Base-by-base conservation (phyloP, 371 early-diverging fungal species). In the Lichtheimia corymbifera region DNA sequence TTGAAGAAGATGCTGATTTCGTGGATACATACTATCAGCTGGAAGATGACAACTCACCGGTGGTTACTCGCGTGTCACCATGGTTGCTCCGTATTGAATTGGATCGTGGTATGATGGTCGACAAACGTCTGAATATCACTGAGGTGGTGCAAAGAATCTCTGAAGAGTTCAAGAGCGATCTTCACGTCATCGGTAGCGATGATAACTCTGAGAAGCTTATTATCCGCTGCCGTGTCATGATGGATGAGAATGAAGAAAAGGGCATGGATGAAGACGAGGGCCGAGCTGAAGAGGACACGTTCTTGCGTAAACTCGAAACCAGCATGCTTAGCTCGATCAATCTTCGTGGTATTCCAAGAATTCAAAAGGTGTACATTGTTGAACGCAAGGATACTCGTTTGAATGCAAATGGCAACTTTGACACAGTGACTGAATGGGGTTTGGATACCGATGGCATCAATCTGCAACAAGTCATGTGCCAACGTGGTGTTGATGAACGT, bases 401-500 rank as follows among this genome's bases (percentile, higher is more conserved):
- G 12, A 76, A 77, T 55, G 61, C 63, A 13, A 76, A 82, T 22
- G 95, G 95, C 53, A 83, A 88, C 54, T 93, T 88, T 66, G 83
- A 86, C 49, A 77, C 75, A 20, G 79, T 79, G 25, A 81, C 78
- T 40, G 95, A 96, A 71, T 94, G 90, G 88, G 87, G 88, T 65
- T 83, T 99, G 44, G 98, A 99, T 72, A 99, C 99, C 6, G 99
- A 98, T 65, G 99, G 99, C 52, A 92, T 87, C 65, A 97, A 97
- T 64, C 74, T 99, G 63, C 79, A 83, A 61, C 87, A 95, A 56
- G 96, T 99, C 50, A 84, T 99, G 71, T 79, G 89, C 63, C 86
- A 91, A 64, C 82, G 91, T 35, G 88, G 91, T 66, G 93, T 99
- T 14, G 94, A 97, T 67, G 74, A 86, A 30, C 79, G 70, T 17